Base-by-base conservation (phyloP, 1,284 basidiomycete species). In the Chalciporus piperatoides region DNA sequence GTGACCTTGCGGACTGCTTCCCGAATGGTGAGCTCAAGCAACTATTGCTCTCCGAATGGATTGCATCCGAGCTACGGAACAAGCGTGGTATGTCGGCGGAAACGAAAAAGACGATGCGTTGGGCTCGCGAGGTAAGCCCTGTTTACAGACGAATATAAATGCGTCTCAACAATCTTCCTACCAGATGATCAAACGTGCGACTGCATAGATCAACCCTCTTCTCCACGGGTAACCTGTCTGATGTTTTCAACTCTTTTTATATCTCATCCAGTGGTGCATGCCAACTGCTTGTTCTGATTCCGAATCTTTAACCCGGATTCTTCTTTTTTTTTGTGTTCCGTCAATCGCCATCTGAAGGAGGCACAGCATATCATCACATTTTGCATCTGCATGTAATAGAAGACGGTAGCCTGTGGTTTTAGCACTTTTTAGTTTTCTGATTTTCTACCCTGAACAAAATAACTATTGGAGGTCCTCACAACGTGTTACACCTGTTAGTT, bases 1-100 rank as follows among this genome's bases (percentile, higher is more conserved):
- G 97, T 52, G 96, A 99, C 65, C 76, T 99, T 39, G 95, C 93
- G 1, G 91, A 94, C 62, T 79, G 83, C 15, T 97, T 90, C 78
- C 79, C 85, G 40, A 76, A 79, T 54, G 86, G 87, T 28, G 80
- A 93, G 60, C 80, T 97, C 66, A 91, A 92, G 73, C 83, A 85
- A 41, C 68, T 84, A 46, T 73, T 99, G 48, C 77, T 92, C 41
- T 75, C 81, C 37, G 83, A 86, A 35, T 97, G 95, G 93, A 78
- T 99, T 46, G 80, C 81, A 2, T 74, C 76, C 15, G 86, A 92
- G 56, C 76, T 99, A 62, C 80, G 90, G 56, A 74, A 76, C 50
- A 86, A 83, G 71, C 75, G 75, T 38, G 80, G 88, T 36, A 79
- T 82, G 74, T 73, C 79, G 11, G 65, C 72, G 40, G 87, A 90